These are phyloP conservation scores for Plasmodium vivax DNA, from an alignment of 169 alveolate species.

Conservation along the genomic window DNA sequence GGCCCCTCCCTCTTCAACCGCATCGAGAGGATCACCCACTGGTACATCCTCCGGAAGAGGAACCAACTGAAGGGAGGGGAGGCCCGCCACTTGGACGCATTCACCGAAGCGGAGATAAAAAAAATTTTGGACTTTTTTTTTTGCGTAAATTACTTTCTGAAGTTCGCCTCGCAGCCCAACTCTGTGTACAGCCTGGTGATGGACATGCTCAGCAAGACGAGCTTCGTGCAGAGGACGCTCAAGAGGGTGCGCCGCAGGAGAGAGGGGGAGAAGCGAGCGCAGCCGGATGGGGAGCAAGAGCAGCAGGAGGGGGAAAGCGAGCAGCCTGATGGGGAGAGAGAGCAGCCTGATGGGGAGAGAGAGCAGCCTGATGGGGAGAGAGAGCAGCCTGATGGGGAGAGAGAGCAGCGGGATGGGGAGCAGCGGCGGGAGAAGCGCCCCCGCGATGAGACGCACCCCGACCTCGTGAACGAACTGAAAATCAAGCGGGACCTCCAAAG, in stretches of 20 bases:
- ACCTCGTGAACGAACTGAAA: background rate
- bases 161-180: background rate
- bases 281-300: background rate
- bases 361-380: background rate
- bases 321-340: background rate
- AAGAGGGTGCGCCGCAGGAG: background rate
- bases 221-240: slow-evolving; percentile 6
- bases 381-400: too few relatives aligned
- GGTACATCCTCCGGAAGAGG: slow-evolving; percentile 5
- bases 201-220: slow-evolving; percentile 12
- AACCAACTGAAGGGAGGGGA: background rate
- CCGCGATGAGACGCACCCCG: background rate
- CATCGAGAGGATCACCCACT: slow-evolving; percentile 2
- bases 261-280: background rate
- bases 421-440: slow-evolving; percentile 12
- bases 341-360: background rate
- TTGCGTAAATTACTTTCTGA: slow-evolving; percentile 31
- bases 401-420: background rate
- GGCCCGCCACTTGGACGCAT: background rate
- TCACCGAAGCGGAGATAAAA: slow-evolving; percentile 40
- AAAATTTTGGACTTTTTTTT: slow-evolving; percentile 46
- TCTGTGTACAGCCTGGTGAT: slow-evolving; percentile 48
- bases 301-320: background rate
- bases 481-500: slow-evolving; percentile 28
- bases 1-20: background rate